phyloP scores from a whole-genome alignment of 306 rosid genomes.

The Citrullus amarus region DNA sequence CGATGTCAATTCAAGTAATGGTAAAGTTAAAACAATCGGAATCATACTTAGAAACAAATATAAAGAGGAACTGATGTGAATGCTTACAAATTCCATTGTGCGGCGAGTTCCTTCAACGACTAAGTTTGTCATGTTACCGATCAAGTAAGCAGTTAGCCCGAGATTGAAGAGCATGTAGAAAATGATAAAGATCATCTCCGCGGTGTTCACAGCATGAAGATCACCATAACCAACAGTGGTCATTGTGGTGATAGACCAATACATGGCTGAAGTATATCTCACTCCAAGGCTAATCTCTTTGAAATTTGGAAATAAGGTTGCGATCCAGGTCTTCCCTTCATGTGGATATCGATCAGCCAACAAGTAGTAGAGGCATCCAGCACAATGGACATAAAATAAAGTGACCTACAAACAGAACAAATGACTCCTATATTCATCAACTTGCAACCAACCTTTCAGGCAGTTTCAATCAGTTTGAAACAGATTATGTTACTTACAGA shows the following conservation, averaged over 20 bases:
- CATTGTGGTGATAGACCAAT: conserved; percentile 95
- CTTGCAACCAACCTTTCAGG: background rate
- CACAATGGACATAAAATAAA: conserved; percentile 57
- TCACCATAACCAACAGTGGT: conserved; percentile 95
- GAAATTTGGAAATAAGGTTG: conserved; percentile 53
- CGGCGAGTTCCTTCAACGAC: conserved; percentile 94
- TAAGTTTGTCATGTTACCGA: conserved; percentile 96
- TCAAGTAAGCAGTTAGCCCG: conserved; percentile 86
- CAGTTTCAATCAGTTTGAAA: background rate
- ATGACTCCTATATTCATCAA: background rate
- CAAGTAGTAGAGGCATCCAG: conserved; percentile 75
- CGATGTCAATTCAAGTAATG: background rate
- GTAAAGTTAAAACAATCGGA: background rate
- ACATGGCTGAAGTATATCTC: conserved; percentile 68
- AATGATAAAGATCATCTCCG: conserved; percentile 76
- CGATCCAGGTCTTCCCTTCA: conserved; percentile 78
- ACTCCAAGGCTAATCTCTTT: conserved; percentile 47
- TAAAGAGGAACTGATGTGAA: background rate
- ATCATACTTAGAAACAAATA: background rate
- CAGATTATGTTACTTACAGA: conserved; percentile 36
- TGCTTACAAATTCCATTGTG: conserved; percentile 86
- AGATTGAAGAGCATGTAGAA: conserved; percentile 90
- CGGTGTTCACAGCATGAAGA: conserved; percentile 70
- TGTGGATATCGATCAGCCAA: conserved; percentile 64
- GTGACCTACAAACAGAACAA: conserved; percentile 43